Evolutionary conservation across 2,329 filamentous ascomycete species (phyloP).

Genomic region (Madurella mycetomatis): DNA sequence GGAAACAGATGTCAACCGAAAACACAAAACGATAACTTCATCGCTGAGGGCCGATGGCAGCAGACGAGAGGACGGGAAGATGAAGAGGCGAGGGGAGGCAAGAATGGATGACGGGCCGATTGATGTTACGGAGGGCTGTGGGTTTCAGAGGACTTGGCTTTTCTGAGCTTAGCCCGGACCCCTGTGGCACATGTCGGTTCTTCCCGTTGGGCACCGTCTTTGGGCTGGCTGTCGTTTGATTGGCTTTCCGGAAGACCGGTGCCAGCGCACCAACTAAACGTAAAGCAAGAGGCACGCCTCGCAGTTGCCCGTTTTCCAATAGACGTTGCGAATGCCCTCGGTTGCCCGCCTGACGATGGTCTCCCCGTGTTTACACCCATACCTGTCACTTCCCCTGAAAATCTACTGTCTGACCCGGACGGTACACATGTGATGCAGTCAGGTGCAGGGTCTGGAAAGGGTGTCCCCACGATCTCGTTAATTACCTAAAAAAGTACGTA

Average conservation of each 20-base stretch:
- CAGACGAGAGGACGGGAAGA: background rate
- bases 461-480: no score
- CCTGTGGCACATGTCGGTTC: slow-evolving; percentile 5
- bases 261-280: background rate
- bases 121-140: background rate
- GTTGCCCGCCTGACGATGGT: background rate
- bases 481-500: no score
- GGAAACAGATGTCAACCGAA: background rate
- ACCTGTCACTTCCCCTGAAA: no score
- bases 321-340: no score
- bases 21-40: background rate
- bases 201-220: background rate
- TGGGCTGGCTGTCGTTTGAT: background rate
- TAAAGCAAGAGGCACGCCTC: no score
- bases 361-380: background rate
- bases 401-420: no score
- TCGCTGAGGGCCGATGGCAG: background rate
- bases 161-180: background rate
- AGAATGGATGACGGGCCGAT: background rate
- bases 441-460: no score
- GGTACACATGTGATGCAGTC: no score
- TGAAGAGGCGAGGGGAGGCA: no score
- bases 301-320: no score
- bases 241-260: background rate
- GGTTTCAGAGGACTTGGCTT: slow-evolving; percentile 1